Percentiles rank a stretch among this genome's conserved stretches.
phyloP scores from a whole-genome alignment of 805 yeast genomes.

The Barnettozyma salicaria region DNA sequence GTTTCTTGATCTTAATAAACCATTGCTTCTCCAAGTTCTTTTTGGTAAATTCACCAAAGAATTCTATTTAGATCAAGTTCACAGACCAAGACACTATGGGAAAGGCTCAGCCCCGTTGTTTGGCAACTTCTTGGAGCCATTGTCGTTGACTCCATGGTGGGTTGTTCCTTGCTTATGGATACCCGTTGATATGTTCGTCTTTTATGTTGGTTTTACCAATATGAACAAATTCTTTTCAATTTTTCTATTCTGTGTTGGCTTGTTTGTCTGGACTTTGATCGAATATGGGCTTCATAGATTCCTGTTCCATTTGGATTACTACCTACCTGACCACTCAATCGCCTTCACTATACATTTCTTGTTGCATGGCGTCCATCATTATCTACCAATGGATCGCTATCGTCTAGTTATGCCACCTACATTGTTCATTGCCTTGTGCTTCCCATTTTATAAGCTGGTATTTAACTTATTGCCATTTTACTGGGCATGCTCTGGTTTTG shows the following conservation, averaged over 20 bases:
- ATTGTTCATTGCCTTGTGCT: constrained; percentile 60
- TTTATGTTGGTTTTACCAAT: constrained; percentile 52
- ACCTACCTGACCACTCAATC: constrained; percentile 72
- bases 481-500: constrained; percentile 85
- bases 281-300: constrained; percentile 89
- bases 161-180: constrained; percentile 85
- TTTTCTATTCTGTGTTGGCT: constrained; percentile 68
- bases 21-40: constrained; percentile 76
- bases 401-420: constrained; percentile 97
- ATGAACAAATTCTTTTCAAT: constrained; percentile 40
- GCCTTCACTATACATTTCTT: constrained; percentile 82
- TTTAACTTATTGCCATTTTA: constrained; percentile 73
- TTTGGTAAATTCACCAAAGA: constrained; percentile 74
- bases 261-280: constrained; percentile 86
- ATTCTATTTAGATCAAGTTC: constrained; percentile 92
- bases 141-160: constrained; percentile 92
- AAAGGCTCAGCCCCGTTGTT: constrained; percentile 94
- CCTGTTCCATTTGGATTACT: constrained; percentile 84
- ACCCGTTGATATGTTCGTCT: constrained; percentile 65
- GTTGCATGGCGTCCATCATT: constrained; percentile 95
- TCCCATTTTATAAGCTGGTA: constrained; percentile 77
- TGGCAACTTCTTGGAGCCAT: constrained; percentile 91
- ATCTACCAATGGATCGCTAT: constrained; percentile 90
- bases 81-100: constrained; percentile 97
- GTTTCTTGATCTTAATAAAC: constrained; percentile 79